These are phyloP conservation scores for Lachancea lanzarotensis DNA, from an alignment of 805 yeast genomes.

Conservation along the genomic window DNA sequence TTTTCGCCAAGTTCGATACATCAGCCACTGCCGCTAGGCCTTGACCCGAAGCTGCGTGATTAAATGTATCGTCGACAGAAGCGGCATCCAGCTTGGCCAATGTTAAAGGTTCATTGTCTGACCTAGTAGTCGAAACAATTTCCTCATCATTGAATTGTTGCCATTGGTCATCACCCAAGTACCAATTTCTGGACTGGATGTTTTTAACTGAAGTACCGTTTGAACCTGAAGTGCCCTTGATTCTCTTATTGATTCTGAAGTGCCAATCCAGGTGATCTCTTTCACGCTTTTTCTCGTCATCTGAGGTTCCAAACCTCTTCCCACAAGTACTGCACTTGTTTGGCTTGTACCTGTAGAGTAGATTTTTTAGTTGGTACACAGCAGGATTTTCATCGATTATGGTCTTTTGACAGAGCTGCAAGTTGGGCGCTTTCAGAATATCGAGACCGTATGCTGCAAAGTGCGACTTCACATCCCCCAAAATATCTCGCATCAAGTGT, in stretches of 20 bases:
- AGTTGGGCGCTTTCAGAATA: constrained; percentile 23
- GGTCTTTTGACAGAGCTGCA: constrained; percentile 33
- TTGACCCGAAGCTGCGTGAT: constrained; percentile 7
- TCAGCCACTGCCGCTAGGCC: constrained; percentile 4
- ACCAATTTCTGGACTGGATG: constrained; percentile 79
- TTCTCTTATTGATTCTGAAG: constrained; percentile 74
- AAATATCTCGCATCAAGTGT: constrained; percentile 19
- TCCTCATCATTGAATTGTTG: constrained; percentile 64
- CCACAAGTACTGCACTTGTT: constrained; percentile 89
- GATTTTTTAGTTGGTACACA: constrained; percentile 25
- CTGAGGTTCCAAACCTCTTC: constrained; percentile 63
- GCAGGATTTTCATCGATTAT: constrained; percentile 21
- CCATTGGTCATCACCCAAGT: constrained; percentile 67
- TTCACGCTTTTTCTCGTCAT: constrained; percentile 45
- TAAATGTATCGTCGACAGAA: constrained; percentile 1
- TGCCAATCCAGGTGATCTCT: constrained; percentile 92
- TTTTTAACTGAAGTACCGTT: constrained; percentile 23
- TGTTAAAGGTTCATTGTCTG: constrained; percentile 11
- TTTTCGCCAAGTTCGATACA: constrained; percentile 34
- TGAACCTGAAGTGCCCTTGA: constrained; percentile 38
- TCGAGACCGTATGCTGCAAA: constrained; percentile 27
- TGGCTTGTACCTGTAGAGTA: constrained; percentile 40
- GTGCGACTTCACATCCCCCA: constrained; percentile 29
- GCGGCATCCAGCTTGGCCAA: constrained; percentile 15
- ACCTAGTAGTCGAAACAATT: constrained; percentile 35